These are phyloP conservation scores for Blastomyces parvus DNA, from an alignment of 2,329 filamentous ascomycete species.

Conservation along the genomic window DNA sequence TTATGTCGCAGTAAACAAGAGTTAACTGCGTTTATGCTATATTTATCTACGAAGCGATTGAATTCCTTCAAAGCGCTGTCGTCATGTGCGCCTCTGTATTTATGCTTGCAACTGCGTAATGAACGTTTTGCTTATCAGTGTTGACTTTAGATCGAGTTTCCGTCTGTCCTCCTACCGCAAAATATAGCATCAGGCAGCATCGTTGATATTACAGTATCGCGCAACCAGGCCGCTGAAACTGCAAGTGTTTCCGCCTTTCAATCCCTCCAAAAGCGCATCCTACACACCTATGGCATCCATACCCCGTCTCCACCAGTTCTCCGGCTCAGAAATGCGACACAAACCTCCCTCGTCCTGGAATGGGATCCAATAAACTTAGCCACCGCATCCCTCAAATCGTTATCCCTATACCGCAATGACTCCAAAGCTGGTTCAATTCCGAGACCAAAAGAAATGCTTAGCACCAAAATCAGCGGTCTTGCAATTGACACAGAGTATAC, in stretches of 20 bases:
- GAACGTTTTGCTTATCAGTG: slow-evolving; percentile 6
- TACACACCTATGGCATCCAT: slow-evolving; percentile 70
- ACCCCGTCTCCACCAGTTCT: slow-evolving; percentile 69
- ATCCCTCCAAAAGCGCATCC: slow-evolving; percentile 80
- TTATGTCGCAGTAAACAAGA: background rate
- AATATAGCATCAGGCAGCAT: slow-evolving; percentile 95
- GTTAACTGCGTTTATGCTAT: background rate
- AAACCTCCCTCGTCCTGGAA: slow-evolving; percentile 96
- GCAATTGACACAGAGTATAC: slow-evolving; percentile 95
- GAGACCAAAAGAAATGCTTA: slow-evolving; percentile 72
- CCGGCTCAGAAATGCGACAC: slow-evolving; percentile 90
- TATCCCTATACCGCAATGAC: slow-evolving; percentile 89
- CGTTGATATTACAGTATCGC: slow-evolving; percentile 90
- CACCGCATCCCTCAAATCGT: slow-evolving; percentile 79
- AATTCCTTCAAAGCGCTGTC: background rate
- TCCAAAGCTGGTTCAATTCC: slow-evolving; percentile 95
- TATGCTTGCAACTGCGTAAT: background rate
- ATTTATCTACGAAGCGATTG: background rate
- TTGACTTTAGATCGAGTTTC: slow-evolving; percentile 77
- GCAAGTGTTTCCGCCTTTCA: slow-evolving; percentile 67
- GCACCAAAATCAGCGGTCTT: slow-evolving; percentile 92
- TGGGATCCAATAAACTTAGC: slow-evolving; percentile 94
- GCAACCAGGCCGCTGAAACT: slow-evolving; percentile 71
- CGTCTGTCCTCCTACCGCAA: slow-evolving; percentile 87
- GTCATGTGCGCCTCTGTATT: background rate